These are phyloP conservation scores for Terfezia claveryi DNA, from an alignment of 495 filamentous ascomycete species.

Conservation along the genomic window DNA sequence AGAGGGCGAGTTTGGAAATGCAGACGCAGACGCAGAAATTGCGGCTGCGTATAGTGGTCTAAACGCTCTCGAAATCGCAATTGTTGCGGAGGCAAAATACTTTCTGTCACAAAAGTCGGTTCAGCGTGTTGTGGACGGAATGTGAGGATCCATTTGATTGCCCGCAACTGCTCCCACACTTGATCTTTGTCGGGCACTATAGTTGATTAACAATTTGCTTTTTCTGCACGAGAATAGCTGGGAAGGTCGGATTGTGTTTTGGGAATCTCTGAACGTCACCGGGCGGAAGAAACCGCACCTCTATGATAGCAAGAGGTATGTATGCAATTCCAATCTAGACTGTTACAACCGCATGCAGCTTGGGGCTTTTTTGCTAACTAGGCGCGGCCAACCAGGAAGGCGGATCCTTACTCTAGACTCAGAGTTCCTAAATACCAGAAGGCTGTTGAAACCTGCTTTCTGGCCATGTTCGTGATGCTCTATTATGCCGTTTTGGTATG, in stretches of 20 bases:
- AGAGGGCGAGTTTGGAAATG: slow-evolving; percentile 5
- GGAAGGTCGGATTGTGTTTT: slow-evolving; percentile 82
- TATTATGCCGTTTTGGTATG: slow-evolving; percentile 64
- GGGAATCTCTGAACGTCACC: slow-evolving; percentile 57
- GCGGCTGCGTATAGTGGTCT: slow-evolving; percentile 49
- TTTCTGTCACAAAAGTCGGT: slow-evolving; percentile 73
- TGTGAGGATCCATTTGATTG: slow-evolving; percentile 18
- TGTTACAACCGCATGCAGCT: not conserved
- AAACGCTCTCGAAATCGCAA: slow-evolving; percentile 77
- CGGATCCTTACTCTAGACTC: slow-evolving; percentile 66
- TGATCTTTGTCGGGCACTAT: not conserved
- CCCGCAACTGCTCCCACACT: not conserved
- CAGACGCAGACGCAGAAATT: slow-evolving; percentile 31
- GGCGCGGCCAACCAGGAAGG: slow-evolving; percentile 23
- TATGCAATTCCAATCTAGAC: not conserved
- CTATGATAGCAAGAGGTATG: slow-evolving; percentile 41
- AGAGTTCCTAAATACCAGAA: slow-evolving; percentile 85
- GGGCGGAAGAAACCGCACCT: slow-evolving; percentile 60
- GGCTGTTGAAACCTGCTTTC: slow-evolving; percentile 70
- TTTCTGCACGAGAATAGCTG: slow-evolving; percentile 25
- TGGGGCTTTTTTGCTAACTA: too few species aligned
- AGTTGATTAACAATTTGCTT: not conserved
- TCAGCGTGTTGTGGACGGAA: slow-evolving; percentile 68
- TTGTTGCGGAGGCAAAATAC: slow-evolving; percentile 69
- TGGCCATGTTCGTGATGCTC: slow-evolving; percentile 52